Conservation (phyloP, 2,329 filamentous ascomycete genomes). For the Graphilbum fragrans region DNA sequence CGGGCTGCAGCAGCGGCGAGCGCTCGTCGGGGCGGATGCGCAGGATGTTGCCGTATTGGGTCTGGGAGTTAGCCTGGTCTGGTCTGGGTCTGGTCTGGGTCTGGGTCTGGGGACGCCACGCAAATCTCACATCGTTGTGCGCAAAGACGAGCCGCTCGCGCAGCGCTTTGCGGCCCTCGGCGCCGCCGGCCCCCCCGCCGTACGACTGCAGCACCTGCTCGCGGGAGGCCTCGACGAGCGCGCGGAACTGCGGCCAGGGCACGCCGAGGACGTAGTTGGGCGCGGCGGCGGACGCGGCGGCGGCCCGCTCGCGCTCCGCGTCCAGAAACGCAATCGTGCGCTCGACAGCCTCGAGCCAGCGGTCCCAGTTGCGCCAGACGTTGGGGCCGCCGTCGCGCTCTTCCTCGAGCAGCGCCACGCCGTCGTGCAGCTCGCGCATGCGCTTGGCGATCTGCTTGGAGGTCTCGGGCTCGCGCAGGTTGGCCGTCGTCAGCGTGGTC, state of each 20-base stretch:
- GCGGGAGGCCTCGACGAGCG: slow-evolving; percentile 66
- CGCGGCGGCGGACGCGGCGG: slow-evolving; percentile 44
- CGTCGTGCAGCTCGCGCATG: slow-evolving; percentile 91
- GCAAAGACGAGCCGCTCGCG: slow-evolving; percentile 76
- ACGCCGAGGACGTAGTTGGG: slow-evolving; percentile 72
- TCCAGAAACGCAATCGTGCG: slow-evolving; percentile 46
- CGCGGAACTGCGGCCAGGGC: slow-evolving; percentile 68
- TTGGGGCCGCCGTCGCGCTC: slow-evolving; percentile 71
- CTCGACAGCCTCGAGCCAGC: slow-evolving; percentile 61
- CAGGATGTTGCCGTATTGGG: slow-evolving; percentile 96
- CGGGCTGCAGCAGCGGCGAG: slow-evolving; percentile 76
- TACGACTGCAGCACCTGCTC: slow-evolving; percentile 61
- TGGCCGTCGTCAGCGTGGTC: slow-evolving; percentile 60
- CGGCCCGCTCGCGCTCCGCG: slow-evolving; percentile 1
- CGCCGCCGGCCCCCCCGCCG: slow-evolving; percentile 26
- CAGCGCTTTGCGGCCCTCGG: slow-evolving; percentile 42
- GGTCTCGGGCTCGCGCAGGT: slow-evolving; percentile 70
- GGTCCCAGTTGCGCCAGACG: slow-evolving; percentile 91
- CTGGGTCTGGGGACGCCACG: background rate
- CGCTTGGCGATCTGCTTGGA: slow-evolving; percentile 92
- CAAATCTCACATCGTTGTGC: slow-evolving; percentile 76
- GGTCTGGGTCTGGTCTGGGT: no score
- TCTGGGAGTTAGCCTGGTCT: slow-evolving; percentile 43
- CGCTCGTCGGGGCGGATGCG: slow-evolving; percentile 57
- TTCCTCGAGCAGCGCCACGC: slow-evolving; percentile 69